Conservation (phyloP, 495 filamentous ascomycete species). For the Podospora comata region DNA sequence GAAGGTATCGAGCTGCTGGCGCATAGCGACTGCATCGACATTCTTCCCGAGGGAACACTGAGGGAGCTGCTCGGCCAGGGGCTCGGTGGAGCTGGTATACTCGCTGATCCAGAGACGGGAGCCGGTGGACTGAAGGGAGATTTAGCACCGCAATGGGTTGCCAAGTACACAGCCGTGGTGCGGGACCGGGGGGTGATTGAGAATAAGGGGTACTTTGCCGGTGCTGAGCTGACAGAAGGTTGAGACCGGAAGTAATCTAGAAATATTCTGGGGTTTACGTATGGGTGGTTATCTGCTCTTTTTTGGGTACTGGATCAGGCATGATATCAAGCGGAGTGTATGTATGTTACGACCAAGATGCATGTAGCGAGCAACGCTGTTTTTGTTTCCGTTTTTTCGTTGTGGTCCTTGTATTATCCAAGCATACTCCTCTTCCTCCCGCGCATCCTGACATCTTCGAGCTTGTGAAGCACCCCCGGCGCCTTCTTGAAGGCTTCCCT, state of each 20-base stretch:
- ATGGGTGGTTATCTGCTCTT: neutral
- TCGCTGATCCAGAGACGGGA: slow-evolving; percentile 49
- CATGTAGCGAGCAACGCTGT: slow-evolving; percentile 9
- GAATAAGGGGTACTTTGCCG: slow-evolving; percentile 95
- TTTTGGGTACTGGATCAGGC: neutral
- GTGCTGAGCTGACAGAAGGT: slow-evolving; percentile 58
- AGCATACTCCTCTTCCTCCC: slow-evolving; percentile 98
- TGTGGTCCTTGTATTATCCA: slow-evolving; percentile 47
- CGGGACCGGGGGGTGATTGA: slow-evolving; percentile 95
- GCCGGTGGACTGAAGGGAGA: slow-evolving; percentile 64
- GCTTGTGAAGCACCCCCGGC: slow-evolving; percentile 54
- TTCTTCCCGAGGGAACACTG: slow-evolving; percentile 79
- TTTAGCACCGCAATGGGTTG: slow-evolving; percentile 85
- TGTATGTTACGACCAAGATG: neutral
- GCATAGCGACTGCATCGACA: slow-evolving; percentile 91
- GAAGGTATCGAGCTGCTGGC: slow-evolving; percentile 84
- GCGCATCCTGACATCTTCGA: slow-evolving; percentile 92
- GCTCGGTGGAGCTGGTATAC: slow-evolving; percentile 62
- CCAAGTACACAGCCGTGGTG: slow-evolving; percentile 98
- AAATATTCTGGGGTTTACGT: neutral
- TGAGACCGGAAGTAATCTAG: slow-evolving; percentile 7
- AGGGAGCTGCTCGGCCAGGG: slow-evolving; percentile 74
- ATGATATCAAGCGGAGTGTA: neutral
- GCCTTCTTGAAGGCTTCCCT: slow-evolving; percentile 50
- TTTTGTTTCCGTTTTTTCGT: slow-evolving; percentile 8